Evolutionary conservation across 768 basidiomycete genomes (phyloP), one percentile per base, ranked within the genome.

Genomic region (Lactarius akahatsu): DNA sequence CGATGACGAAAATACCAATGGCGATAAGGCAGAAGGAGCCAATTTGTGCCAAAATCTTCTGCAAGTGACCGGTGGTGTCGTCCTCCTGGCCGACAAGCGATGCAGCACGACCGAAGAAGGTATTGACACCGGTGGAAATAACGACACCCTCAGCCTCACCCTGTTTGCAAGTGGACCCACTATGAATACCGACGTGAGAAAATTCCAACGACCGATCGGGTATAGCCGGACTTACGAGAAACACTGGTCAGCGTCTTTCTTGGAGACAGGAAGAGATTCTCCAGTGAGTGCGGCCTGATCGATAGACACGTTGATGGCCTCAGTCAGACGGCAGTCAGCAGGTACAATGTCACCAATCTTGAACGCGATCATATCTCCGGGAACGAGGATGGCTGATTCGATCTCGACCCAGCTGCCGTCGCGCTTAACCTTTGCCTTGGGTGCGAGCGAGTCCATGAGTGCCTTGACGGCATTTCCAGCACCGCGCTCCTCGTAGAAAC

Each of bases 391-490:
- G 41, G 95, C 72, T 0, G 94, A 95, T 74, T 98, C 96, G 70
- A 98, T 90, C 77, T 98, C 96, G 23, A 78, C 75, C 96, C 96
- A 98, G 41, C 73, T 73, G 67, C 92, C 92, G 67, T 83, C 83
- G 64, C 96, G 95, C 81, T 86, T 93, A 75, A 94, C 92, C 78
- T 91, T 92, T 38, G 95, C 96, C 81, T 98, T 98, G 76, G 96
- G 96, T 6, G 96, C 96, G 67, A 98, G 91, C 1, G 96, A 97
- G 76, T 98, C 96, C 96, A 98, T 98, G 68, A 98, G 90, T 4
- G 96, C 96, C 81, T 96, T 97, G 81, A 98, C 96, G 32, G 96
- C 96, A 78, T 98, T 98, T 78, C 96, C 96, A 52, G 96, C 96
- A 73, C 94, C 94, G 62, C 88, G 86, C 78, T 98, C 96, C 78